Conservation (phyloP, 78 protist genomes). For the Diacronema lutheri region DNA sequence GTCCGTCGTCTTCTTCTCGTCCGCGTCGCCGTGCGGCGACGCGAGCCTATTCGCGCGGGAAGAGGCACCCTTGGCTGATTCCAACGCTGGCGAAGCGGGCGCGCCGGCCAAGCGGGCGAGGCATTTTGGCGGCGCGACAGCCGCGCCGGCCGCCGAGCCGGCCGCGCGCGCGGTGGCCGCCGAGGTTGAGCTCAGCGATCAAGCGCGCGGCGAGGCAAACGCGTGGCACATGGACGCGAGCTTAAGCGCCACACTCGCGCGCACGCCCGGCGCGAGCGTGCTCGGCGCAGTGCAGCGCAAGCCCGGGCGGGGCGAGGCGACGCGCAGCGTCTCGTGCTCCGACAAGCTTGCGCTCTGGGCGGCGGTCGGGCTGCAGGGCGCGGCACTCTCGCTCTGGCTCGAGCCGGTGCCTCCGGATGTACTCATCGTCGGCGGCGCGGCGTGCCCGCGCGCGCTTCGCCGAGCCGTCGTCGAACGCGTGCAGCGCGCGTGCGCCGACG, state of each 20-base stretch:
- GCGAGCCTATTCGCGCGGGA: not conserved
- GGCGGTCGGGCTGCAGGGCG: constrained; percentile 63
- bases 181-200: no score
- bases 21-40: not conserved
- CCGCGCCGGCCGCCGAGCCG: not conserved
- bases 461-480: not conserved
- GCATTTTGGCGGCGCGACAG: no score
- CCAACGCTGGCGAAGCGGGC: not conserved
- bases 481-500: not conserved
- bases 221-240: no score
- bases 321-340: constrained; percentile 63
- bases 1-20: not conserved
- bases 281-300: constrained; percentile 47
- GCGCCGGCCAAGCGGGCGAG: no score
- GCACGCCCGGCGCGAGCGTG: not conserved
- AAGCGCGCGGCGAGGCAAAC: not conserved
- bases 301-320: constrained; percentile 69
- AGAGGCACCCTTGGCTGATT: not conserved
- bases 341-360: constrained; percentile 71
- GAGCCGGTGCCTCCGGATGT: not conserved
- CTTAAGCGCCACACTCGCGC: no score
- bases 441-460: not conserved
- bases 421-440: not conserved
- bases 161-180: not conserved
- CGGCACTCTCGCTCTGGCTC: constrained; percentile 16